These are phyloP conservation scores for Trichosporon asahii DNA, from an alignment of 1,284 basidiomycete genomes.

Conservation along the genomic window DNA sequence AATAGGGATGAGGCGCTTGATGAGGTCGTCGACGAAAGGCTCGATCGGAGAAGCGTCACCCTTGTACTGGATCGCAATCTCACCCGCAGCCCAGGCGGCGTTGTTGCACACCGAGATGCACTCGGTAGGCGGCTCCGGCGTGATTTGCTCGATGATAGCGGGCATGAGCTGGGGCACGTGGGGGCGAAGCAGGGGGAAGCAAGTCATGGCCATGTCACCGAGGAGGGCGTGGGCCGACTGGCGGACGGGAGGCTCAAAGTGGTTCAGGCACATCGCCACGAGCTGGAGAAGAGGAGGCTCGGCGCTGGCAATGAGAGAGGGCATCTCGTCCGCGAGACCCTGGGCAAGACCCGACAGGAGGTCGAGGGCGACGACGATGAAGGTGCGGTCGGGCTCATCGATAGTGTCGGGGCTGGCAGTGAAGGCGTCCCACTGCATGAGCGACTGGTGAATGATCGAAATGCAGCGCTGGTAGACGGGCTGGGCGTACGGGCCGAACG, in stretches of 20 bases:
- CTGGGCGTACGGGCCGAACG: constrained; percentile 82
- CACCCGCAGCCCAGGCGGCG: constrained; percentile 98
- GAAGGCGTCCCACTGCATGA: constrained; percentile 69
- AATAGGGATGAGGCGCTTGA: constrained; percentile 86
- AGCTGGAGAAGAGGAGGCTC: constrained; percentile 74
- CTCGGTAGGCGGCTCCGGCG: constrained; percentile 56
- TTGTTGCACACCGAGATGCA: constrained; percentile 98
- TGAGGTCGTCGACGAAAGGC: constrained; percentile 81
- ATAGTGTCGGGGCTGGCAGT: constrained; percentile 65
- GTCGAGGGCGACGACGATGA: constrained; percentile 94
- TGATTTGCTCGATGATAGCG: constrained; percentile 83
- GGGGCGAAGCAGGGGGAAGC: constrained; percentile 71
- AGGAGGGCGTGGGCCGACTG: constrained; percentile 97
- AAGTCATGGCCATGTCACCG: constrained; percentile 96
- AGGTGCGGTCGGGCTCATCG: constrained; percentile 90
- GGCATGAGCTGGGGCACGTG: constrained; percentile 84
- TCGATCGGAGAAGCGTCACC: constrained; percentile 58
- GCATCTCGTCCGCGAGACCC: constrained; percentile 76
- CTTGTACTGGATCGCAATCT: constrained; percentile 83
- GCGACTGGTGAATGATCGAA: constrained; percentile 74
- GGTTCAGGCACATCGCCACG: constrained; percentile 80
- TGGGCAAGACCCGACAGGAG: constrained; percentile 93
- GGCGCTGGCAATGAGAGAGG: constrained; percentile 63
- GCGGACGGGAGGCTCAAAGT: constrained; percentile 89
- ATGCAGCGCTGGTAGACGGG: constrained; percentile 92